A percentile compares a stretch with the other conserved stretches of the same genome.
Conservation (phyloP, 2,329 filamentous ascomycete species). For the Aspergillus hiratsukae region DNA sequence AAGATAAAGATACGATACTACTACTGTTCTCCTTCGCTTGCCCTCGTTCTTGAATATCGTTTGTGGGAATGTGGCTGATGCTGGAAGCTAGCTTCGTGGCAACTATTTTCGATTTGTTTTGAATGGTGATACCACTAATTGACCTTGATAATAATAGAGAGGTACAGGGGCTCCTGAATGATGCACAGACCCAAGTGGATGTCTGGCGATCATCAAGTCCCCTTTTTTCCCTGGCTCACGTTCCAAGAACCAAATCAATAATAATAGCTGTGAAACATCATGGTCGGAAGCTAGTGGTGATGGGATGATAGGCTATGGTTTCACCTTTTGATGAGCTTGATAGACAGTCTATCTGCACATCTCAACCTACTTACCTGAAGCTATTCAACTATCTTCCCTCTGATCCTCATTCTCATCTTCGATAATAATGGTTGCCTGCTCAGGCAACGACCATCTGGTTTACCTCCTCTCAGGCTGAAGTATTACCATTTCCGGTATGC, state of each 20-base stretch:
- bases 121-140: too few relatives aligned
- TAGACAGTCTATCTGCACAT: not conserved
- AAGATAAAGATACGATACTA: not conserved
- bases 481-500: not conserved
- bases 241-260: not conserved
- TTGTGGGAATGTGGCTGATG: not conserved
- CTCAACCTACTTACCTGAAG: not conserved
- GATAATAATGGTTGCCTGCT: not conserved
- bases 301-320: not conserved
- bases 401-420: not conserved
- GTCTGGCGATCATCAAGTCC: slow-evolving; percentile 13
- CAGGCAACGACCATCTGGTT: not conserved
- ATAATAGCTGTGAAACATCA: slow-evolving; percentile 3
- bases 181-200: slow-evolving; percentile 13
- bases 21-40: not conserved
- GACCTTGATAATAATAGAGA: not conserved
- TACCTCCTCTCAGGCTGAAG: not conserved
- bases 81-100: not conserved
- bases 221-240: slow-evolving; percentile 6
- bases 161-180: slow-evolving; percentile 4
- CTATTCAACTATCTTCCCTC: not conserved
- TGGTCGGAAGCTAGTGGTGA: not conserved
- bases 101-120: not conserved
- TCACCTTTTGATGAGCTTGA: not conserved
- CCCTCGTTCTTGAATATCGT: not conserved